Evolutionary conservation across 2,329 filamentous ascomycete species (phyloP).

Genomic region (Aspergillus nomiae): DNA sequence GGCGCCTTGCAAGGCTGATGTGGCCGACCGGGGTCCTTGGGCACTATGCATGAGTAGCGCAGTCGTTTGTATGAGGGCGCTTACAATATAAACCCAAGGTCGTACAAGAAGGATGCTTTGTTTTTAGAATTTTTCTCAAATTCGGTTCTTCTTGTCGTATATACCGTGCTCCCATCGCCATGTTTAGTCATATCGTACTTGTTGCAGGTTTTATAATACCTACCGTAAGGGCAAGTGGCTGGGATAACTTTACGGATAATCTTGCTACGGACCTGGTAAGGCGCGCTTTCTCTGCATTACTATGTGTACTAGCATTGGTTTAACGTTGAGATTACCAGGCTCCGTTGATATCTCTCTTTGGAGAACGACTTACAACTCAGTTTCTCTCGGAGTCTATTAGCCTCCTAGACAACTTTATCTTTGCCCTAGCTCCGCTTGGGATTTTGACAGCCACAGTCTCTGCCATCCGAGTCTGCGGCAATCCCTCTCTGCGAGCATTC

Average conservation of each 20-base stretch:
- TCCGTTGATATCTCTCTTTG: constrained; percentile 45
- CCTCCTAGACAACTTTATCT: constrained; percentile 47
- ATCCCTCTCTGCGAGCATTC: constrained; percentile 45
- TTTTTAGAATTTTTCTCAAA: neutral
- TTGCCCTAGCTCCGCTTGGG: constrained; percentile 51
- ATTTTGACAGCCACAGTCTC: constrained; percentile 49
- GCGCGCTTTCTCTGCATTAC: neutral
- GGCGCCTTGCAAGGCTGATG: constrained; percentile 14
- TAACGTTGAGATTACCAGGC: constrained; percentile 22
- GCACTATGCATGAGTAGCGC: neutral
- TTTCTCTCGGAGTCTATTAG: constrained; percentile 49
- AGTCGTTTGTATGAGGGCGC: neutral
- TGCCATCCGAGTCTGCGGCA: constrained; percentile 50
- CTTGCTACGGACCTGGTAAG: constrained; percentile 42
- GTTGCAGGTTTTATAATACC: constrained; percentile 21
- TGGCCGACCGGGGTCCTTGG: neutral
- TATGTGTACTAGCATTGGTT: too few relatives aligned
- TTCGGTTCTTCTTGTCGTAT: neutral
- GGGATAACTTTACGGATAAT: constrained; percentile 44
- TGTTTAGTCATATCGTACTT: constrained; percentile 10
- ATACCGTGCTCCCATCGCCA: neutral
- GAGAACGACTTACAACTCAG: constrained; percentile 51
- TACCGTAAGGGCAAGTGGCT: constrained; percentile 29
- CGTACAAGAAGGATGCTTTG: neutral
- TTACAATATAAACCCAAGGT: neutral